phyloP scores from a whole-genome alignment of 2,329 filamentous ascomycete species.

The Claviceps lovelessii region DNA sequence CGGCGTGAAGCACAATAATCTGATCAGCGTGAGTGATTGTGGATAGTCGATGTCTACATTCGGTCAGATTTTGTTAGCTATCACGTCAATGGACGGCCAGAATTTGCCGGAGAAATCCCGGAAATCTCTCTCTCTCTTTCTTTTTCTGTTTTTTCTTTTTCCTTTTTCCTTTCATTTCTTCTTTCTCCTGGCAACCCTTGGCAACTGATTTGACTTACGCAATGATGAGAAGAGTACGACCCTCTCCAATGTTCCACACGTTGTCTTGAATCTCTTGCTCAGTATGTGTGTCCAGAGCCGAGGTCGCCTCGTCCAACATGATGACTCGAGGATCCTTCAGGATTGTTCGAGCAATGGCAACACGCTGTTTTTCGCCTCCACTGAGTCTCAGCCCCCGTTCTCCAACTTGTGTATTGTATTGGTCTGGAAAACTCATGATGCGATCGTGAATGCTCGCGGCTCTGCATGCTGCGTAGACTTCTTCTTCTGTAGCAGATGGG shows the following conservation, averaged over 20 bases:
- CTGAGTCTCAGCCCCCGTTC: conserved; percentile 77
- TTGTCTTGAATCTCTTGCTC: conserved; percentile 88
- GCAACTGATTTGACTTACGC: conserved; percentile 42
- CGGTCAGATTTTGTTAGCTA: conserved; percentile 9
- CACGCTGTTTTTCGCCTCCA: conserved; percentile 84
- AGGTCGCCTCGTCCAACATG: conserved; percentile 84
- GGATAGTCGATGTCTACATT: conserved; percentile 56
- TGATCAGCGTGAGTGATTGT: conserved; percentile 78
- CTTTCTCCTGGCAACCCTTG: no score
- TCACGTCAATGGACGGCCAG: neutral
- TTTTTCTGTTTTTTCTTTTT: neutral
- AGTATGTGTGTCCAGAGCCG: conserved; percentile 79
- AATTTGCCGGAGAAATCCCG: no score
- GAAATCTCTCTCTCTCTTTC: no score
- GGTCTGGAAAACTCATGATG: conserved; percentile 76
- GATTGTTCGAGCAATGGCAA: conserved; percentile 85
- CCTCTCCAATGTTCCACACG: conserved; percentile 64
- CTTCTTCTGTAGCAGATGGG: conserved; percentile 62
- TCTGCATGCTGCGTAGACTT: conserved; percentile 67
- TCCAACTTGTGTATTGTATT: conserved; percentile 79
- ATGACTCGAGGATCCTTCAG: conserved; percentile 86
- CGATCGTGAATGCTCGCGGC: conserved; percentile 88
- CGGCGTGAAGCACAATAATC: conserved; percentile 64
- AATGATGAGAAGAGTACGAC: conserved; percentile 88
- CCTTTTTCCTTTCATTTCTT: no score